Percentiles rank a stretch among this genome's conserved stretches.
These are phyloP conservation scores for Aspergillus neoniger DNA, from an alignment of 2,329 filamentous ascomycete species.

Conservation along the genomic window DNA sequence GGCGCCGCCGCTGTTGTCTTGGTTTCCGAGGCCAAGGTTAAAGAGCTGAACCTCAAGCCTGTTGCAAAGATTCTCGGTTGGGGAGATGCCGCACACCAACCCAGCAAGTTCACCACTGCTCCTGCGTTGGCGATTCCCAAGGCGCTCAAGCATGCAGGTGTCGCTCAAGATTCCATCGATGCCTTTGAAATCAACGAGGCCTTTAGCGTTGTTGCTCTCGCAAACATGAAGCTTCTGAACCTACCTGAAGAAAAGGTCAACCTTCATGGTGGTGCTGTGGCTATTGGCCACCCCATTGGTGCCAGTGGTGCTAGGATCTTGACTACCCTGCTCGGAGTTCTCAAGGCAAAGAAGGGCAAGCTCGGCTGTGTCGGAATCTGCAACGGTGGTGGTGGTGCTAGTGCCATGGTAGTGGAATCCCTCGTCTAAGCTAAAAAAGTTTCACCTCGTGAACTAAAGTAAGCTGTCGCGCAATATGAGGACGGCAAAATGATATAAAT, in stretches of 20 bases:
- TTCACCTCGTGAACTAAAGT: too few species aligned
- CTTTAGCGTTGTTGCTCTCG: slow-evolving; percentile 93
- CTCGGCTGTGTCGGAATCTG: slow-evolving; percentile 93
- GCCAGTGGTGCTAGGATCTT: slow-evolving; percentile 92
- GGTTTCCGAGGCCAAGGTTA: slow-evolving; percentile 89
- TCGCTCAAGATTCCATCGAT: slow-evolving; percentile 76
- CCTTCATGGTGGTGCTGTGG: slow-evolving; percentile 90
- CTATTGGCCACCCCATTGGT: slow-evolving; percentile 92
- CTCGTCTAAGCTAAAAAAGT: slow-evolving; percentile 36
- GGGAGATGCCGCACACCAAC: slow-evolving; percentile 89
- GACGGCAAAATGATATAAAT: neutral
- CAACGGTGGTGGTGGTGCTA: slow-evolving; percentile 96
- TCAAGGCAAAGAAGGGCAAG: slow-evolving; percentile 89
- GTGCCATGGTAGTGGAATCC: slow-evolving; percentile 84
- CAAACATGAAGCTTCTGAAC: slow-evolving; percentile 89
- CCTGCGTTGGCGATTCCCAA: slow-evolving; percentile 95
- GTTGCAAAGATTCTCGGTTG: slow-evolving; percentile 96
- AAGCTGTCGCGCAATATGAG: neutral
- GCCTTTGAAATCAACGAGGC: slow-evolving; percentile 99
- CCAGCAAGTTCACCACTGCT: slow-evolving; percentile 93
- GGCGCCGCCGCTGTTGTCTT: slow-evolving; percentile 90
- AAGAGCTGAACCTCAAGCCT: slow-evolving; percentile 86
- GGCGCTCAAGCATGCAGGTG: slow-evolving; percentile 89
- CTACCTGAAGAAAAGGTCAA: slow-evolving; percentile 87
- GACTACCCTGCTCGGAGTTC: slow-evolving; percentile 82